Evolutionary conservation across 306 rosid species (phyloP), one percentile per base, ranked within the genome.

Genomic region (Fragaria vesca): DNA sequence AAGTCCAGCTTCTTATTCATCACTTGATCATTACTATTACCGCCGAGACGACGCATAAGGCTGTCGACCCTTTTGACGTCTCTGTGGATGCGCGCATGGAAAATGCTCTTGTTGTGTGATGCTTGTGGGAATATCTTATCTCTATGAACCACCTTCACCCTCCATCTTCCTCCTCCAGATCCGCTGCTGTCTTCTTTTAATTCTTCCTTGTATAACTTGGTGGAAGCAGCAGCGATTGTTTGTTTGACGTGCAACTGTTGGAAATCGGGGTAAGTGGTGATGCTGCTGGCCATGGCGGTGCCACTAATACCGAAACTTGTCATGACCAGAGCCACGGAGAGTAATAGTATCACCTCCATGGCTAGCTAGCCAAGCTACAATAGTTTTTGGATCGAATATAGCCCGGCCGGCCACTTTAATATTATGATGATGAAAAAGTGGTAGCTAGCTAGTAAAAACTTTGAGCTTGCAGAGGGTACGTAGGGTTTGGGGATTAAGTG

Each of bases 61-160:
- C 75, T 76, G 40, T 86, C 24, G 38, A 90, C 97, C 81, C 99
- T 85, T 34, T 65, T 69, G 65, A 63, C 58, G 71, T 95, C 99
- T 72, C 99, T 80, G 0, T 79, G 67, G 74, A 95, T 87, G 50
- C 91, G 92, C 36, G 88, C 87, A 4, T 72, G 79, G 76, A 95
- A 86, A 40, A 81, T 47, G 52, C 1, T 47, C 17, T 15, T 32
- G 21, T 32, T 65, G 69, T 65, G 1, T 12, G 42, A 30, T 30
- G 58, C 28, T 32, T 20, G 4, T 32, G 77, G 42, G 76, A 84
- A 61, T 9, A 89, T 40, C 82, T 71, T 81, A 75, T 95, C 99
- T 86, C 97, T 82, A 77, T 93, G 99, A 57, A 93, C 28, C 17
- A 95, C 89, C 58, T 79, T 66, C 38, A 93, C 83, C 82, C 85